These are phyloP conservation scores for Fusarium sublunatum DNA, from an alignment of 2,329 filamentous ascomycete species.

Conservation along the genomic window DNA sequence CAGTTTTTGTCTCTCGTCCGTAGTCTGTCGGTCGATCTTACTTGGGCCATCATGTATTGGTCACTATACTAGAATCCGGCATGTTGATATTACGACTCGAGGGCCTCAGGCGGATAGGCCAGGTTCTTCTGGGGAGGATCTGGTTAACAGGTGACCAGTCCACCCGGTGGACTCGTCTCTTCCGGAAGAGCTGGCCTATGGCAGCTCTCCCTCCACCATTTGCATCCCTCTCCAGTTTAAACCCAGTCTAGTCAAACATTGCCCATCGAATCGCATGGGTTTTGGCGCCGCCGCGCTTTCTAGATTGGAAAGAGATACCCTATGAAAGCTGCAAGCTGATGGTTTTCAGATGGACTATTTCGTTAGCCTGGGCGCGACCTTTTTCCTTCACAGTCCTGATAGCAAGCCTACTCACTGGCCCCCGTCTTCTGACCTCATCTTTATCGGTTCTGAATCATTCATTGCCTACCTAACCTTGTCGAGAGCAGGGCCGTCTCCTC, in stretches of 20 bases:
- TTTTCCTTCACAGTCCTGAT: slow-evolving; percentile 26
- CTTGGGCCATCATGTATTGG: slow-evolving; percentile 29
- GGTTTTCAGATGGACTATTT: slow-evolving; percentile 37
- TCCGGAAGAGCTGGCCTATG: slow-evolving; percentile 39
- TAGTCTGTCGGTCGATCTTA: slow-evolving; percentile 45
- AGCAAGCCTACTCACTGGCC: slow-evolving; percentile 17
- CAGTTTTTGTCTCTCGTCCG: slow-evolving; percentile 40
- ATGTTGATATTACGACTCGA: slow-evolving; percentile 36
- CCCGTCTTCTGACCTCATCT: slow-evolving; percentile 40
- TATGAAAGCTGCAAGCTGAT: slow-evolving; percentile 43
- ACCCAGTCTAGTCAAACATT: slow-evolving; percentile 30
- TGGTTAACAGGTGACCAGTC: slow-evolving; percentile 46
- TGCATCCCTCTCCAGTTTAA: slow-evolving; percentile 29
- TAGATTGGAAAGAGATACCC: slow-evolving; percentile 32
- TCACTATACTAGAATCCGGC: slow-evolving; percentile 29
- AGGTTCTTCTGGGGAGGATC: slow-evolving; percentile 45
- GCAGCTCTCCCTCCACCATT: slow-evolving; percentile 29
- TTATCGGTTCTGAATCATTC: slow-evolving; percentile 28
- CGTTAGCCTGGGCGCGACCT: slow-evolving; percentile 38
- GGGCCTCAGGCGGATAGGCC: slow-evolving; percentile 26
- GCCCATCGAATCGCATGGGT: slow-evolving; percentile 43
- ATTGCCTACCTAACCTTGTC: slow-evolving; percentile 19
- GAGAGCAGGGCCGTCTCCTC: slow-evolving; percentile 15
- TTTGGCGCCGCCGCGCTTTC: slow-evolving; percentile 33
- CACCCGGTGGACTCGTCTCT: slow-evolving; percentile 39